phyloP scores from a whole-genome alignment of 495 filamentous ascomycete genomes.

The Penicillium daleae region DNA sequence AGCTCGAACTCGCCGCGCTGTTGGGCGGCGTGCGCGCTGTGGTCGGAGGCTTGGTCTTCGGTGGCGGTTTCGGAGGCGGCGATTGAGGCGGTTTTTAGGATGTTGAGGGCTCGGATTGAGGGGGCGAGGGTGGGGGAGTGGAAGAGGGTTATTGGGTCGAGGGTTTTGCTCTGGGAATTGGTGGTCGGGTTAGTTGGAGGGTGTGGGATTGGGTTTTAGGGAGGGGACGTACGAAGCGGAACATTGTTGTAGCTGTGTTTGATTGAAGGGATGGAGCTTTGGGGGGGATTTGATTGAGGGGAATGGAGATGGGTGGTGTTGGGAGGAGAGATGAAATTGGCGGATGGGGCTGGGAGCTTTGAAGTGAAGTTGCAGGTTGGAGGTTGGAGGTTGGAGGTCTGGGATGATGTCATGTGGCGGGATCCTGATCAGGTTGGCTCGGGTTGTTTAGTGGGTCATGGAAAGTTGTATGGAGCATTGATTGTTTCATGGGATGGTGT shows the following conservation, averaged over 20 bases:
- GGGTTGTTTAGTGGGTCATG: constrained; percentile 4
- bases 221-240: constrained; percentile 44
- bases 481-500: neutral
- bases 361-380: constrained; percentile 8
- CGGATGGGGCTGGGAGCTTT: neutral
- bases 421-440: constrained; percentile 20
- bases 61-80: constrained; percentile 61
- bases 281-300: too few species aligned
- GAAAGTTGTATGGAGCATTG: too few species aligned
- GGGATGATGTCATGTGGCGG: constrained; percentile 37
- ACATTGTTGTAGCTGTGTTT: too few species aligned
- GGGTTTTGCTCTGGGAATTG: constrained; percentile 65
- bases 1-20: constrained; percentile 77
- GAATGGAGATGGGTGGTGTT: constrained; percentile 28
- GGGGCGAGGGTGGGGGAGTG: constrained; percentile 70
- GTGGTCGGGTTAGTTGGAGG: constrained; percentile 14
- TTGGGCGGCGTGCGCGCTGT: constrained; percentile 56
- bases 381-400: neutral
- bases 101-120: constrained; percentile 67
- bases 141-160: constrained; percentile 95
- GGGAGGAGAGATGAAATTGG: neutral
- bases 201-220: neutral
- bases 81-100: constrained; percentile 77
- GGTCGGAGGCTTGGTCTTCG: constrained; percentile 67
- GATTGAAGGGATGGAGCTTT: too few species aligned